Evolutionary conservation across 2,329 filamentous ascomycete species (phyloP), one percentile per base, ranked within the genome.

Genomic region (Botrytis pseudocinerea): DNA sequence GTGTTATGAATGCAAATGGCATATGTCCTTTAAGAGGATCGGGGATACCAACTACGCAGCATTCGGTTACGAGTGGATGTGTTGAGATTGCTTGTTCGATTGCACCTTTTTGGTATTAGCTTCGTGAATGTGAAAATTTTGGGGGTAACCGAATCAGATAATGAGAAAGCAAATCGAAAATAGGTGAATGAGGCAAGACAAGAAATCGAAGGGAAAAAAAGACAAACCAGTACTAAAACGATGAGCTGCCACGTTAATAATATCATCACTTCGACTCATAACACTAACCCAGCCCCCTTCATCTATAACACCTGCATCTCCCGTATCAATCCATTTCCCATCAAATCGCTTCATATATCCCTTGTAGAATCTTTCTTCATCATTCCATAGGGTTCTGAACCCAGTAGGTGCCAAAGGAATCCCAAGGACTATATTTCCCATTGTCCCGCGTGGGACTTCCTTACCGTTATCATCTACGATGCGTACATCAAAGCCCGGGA

Each of bases 211-310:
- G n/a, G 25, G n/a, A 63, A 66, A 38, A 60, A 28, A 68, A 71
- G 38, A 82, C 86, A 78, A 85, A 92, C 92, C 93, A 18, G 94
- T 97, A 76, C 92, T 95, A 75, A 98, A 91, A 22, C 95, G 89
- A 83, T 98, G 95, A 8, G 95, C 94, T 59, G 94, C 95, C n/a
- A 97, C 95, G 80, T 98, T 98, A 80, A 98, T 94, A 74, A 98
- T 92, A 81, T 98, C 95, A 83, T 98, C 95, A 46, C 82, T 82
- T 59, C 89, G 83, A 59, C 87, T 87, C 89, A 91, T 90, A 77
- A 91, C 88, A 76, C 88, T 87, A 59, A 91, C 86, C 77, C 90
- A 90, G 7, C 89, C 89, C 59, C 95, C 91, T 22, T 87, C 82
- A 80, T 98, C 95, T 73, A 98, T 90, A 85, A 94, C 90, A 0